Conservation (phyloP, 352 stramenopile genomes). For the Globisporangium solare region DNA sequence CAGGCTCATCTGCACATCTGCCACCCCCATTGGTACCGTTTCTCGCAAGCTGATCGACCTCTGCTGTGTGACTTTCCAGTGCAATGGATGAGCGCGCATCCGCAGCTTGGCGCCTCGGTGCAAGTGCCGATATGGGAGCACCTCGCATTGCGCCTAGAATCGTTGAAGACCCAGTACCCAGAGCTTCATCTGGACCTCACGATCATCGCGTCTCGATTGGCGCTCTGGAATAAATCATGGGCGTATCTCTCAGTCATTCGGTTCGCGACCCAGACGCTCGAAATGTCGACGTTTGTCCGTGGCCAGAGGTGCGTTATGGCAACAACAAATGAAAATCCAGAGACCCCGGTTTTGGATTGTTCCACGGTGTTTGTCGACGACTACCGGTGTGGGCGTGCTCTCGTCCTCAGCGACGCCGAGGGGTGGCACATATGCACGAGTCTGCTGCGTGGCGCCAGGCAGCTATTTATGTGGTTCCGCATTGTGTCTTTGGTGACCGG, state of each 20-base stretch:
- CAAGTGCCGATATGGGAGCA: slow-evolving; percentile 26
- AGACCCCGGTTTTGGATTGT: slow-evolving; percentile 6
- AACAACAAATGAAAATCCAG: not conserved
- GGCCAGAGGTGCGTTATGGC: slow-evolving; percentile 19
- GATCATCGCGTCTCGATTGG: slow-evolving; percentile 19
- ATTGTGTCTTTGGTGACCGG: slow-evolving; percentile 18
- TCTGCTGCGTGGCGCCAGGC: slow-evolving; percentile 24
- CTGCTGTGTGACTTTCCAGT: slow-evolving; percentile 8
- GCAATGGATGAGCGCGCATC: slow-evolving; percentile 24
- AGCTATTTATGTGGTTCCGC: slow-evolving; percentile 49
- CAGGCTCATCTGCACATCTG: slow-evolving; percentile 17
- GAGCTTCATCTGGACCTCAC: slow-evolving; percentile 23
- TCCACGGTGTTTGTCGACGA: slow-evolving; percentile 40
- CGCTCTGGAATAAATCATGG: slow-evolving; percentile 13
- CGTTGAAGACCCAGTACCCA: slow-evolving; percentile 21
- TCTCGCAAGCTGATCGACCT: not conserved
- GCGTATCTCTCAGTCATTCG: not conserved
- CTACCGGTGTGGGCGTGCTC: slow-evolving; percentile 47
- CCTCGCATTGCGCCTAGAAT: slow-evolving; percentile 21
- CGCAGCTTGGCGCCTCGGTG: slow-evolving; percentile 8
- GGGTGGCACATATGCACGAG: slow-evolving; percentile 27
- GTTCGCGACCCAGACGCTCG: slow-evolving; percentile 13
- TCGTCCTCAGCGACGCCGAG: slow-evolving; percentile 27
- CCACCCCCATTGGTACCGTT: not conserved
- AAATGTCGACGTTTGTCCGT: slow-evolving; percentile 29